These are phyloP conservation scores for Colletotrichum liriopes DNA, from an alignment of 2,329 filamentous ascomycete genomes.

Conservation along the genomic window DNA sequence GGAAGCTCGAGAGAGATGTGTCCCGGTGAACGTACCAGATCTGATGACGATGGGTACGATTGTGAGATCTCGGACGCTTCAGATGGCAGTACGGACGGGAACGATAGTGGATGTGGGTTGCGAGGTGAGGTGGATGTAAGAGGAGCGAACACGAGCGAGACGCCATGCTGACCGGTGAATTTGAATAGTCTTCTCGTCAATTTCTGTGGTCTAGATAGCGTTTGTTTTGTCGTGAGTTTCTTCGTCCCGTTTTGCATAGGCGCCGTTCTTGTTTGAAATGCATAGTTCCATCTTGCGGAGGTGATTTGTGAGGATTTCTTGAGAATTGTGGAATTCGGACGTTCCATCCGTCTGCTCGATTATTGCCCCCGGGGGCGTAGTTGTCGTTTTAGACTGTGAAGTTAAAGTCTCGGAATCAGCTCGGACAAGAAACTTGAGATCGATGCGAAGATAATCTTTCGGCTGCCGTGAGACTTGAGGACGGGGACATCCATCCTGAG, in stretches of 20 bases:
- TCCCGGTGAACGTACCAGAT: too few relatives aligned
- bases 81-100: too few relatives aligned
- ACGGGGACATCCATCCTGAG: neutral
- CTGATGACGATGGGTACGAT: too few relatives aligned
- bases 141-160: too few relatives aligned
- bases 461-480: neutral
- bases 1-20: too few relatives aligned
- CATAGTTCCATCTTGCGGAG: neutral
- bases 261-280: neutral
- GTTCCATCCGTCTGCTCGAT: neutral
- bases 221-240: neutral
- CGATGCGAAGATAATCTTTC: neutral
- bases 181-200: too few relatives aligned
- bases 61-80: too few relatives aligned
- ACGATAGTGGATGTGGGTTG: too few relatives aligned
- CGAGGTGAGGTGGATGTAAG: too few relatives aligned
- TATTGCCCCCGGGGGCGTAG: neutral
- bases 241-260: neutral
- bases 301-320: neutral
- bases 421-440: neutral
- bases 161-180: too few relatives aligned
- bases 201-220: too few relatives aligned
- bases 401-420: neutral
- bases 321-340: neutral
- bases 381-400: neutral